Evolutionary conservation across 2,329 filamentous ascomycete species (phyloP).

Genomic region (Ophiostoma himal-ulmi): DNA sequence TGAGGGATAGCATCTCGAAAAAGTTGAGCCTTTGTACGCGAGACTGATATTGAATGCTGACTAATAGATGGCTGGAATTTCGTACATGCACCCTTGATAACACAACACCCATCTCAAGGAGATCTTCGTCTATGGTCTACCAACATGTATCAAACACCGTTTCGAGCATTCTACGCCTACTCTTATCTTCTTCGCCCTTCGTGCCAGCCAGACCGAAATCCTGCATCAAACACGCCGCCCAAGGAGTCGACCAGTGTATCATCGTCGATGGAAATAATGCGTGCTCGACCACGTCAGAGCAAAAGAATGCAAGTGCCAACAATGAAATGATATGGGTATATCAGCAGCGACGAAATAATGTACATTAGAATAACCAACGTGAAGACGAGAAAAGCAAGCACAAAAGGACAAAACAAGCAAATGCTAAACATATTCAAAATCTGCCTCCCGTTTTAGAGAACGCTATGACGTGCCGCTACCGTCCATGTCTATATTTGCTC

Average conservation of each 20-base stretch:
- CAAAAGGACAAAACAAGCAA: not conserved
- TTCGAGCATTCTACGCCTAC: not conserved
- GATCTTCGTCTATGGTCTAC: not conserved
- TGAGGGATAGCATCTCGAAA: not conserved
- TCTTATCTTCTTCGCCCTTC: not conserved
- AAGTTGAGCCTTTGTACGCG: not conserved
- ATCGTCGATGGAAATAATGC: not conserved
- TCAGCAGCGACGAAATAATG: not conserved
- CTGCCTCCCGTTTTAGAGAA: not conserved
- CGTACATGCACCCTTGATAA: not conserved
- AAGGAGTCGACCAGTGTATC: not conserved
- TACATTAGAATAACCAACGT: not conserved
- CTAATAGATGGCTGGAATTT: not conserved
- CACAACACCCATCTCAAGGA: not conserved
- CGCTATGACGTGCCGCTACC: not conserved
- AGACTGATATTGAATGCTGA: not conserved
- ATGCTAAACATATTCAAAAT: not conserved
- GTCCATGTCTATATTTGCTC: not conserved
- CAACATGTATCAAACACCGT: not conserved
- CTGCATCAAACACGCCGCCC: not conserved
- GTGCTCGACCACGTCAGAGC: too few species aligned
- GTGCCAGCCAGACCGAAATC: not conserved
- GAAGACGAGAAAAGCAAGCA: not conserved
- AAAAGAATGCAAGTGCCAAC: not conserved
- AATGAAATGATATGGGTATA: not conserved